phyloP scores from a whole-genome alignment of 1,284 basidiomycete genomes.

The Amylostereum areolatum region DNA sequence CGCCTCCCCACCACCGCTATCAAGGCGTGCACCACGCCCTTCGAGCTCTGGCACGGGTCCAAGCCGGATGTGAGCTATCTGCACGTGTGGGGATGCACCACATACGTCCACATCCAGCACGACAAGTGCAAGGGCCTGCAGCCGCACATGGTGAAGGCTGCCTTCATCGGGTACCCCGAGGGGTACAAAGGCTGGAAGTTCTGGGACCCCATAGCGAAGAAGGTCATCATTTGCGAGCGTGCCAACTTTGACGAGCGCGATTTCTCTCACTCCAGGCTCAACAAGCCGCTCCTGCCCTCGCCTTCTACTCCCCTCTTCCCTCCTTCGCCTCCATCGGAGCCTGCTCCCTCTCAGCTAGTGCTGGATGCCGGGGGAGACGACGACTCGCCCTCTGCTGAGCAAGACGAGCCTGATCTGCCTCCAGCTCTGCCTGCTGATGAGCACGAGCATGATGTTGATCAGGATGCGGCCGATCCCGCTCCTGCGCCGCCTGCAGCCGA shows the following conservation, averaged over 20 bases:
- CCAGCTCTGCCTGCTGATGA: too few relatives aligned
- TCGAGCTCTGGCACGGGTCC: not conserved
- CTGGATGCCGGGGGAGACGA: too few relatives aligned
- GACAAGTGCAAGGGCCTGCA: conserved; percentile 20
- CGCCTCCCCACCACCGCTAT: conserved; percentile 6
- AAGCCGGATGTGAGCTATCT: not conserved
- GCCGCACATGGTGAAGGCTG: conserved; percentile 25
- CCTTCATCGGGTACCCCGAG: conserved; percentile 29
- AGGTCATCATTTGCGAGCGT: conserved; percentile 17
- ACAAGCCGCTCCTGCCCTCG: not conserved
- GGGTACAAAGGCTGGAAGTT: conserved; percentile 24
- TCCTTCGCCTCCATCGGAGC: too few relatives aligned
- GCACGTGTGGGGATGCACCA: conserved; percentile 25
- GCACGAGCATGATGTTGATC: too few relatives aligned
- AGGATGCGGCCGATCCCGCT: too few relatives aligned
- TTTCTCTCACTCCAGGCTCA: not conserved
- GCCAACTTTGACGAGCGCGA: conserved; percentile 23
- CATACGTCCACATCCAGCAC: conserved; percentile 28
- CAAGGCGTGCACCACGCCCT: not conserved
- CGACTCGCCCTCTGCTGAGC: too few relatives aligned
- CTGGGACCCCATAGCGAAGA: conserved; percentile 19
- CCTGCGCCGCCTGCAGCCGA: too few relatives aligned
- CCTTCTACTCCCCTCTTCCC: not conserved
- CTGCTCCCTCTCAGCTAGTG: too few relatives aligned
- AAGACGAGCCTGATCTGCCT: too few relatives aligned